Percentiles rank a stretch among this genome's conserved stretches.
Conservation (phyloP, 371 early-diverging fungal genomes). For the Dinochytrium kinnereticum region DNA sequence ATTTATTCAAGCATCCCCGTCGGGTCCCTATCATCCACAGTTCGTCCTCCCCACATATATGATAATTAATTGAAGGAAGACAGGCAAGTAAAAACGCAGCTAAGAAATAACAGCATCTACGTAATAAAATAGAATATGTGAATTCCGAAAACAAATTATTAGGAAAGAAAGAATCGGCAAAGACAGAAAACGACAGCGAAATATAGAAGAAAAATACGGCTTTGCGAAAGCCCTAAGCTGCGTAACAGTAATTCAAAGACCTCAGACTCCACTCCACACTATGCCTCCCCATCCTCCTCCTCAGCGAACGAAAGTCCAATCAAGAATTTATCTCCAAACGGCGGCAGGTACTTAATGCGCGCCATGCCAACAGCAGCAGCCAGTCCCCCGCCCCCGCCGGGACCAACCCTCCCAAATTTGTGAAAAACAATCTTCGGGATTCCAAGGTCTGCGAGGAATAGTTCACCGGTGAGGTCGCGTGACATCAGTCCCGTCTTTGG, state of each 20-base stretch:
- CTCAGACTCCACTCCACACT: neutral
- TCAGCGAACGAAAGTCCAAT: slow-evolving; percentile 59
- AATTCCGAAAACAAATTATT: neutral
- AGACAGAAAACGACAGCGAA: neutral
- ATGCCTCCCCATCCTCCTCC: slow-evolving; percentile 5
- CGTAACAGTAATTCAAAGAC: neutral
- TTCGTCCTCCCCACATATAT: too few species aligned
- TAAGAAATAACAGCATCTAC: neutral
- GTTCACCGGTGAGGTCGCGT: slow-evolving; percentile 64
- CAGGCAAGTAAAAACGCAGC: neutral
- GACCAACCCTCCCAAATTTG: slow-evolving; percentile 57
- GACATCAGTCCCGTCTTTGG: slow-evolving; percentile 65
- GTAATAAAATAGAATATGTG: neutral
- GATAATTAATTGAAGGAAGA: neutral
- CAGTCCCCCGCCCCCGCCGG: neutral
- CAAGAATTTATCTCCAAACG: slow-evolving; percentile 77
- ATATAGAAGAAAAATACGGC: neutral
- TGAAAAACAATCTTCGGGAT: slow-evolving; percentile 71
- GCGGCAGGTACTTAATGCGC: slow-evolving; percentile 43
- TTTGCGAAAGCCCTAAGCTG: too few species aligned
- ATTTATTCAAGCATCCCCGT: neutral
- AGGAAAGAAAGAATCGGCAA: neutral
- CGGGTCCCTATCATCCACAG: too few species aligned
- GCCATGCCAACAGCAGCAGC: slow-evolving; percentile 22
- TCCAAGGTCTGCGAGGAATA: slow-evolving; percentile 82